Base-by-base conservation (phyloP, 2,329 filamentous ascomycete species). In the Colletotrichum abscissum region DNA sequence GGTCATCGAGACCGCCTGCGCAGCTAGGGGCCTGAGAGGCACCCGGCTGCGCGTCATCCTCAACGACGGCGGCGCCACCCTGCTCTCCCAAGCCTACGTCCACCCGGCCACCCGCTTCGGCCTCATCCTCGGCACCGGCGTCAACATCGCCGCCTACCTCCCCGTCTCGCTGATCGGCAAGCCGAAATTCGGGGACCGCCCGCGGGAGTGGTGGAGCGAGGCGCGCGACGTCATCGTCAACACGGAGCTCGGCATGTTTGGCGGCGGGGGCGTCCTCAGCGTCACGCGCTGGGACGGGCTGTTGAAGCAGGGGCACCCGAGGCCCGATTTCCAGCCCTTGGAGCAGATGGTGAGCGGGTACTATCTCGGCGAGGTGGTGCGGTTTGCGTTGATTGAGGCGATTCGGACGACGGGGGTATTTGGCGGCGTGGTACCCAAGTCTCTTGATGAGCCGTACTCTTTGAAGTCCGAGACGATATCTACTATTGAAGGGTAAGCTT, bases 171-270 rank as follows among this genome's bases (percentile, higher is more conserved):
- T 88, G 19, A 86, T 93, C 67, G 85, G 87, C 33, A 84, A 82
- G 56, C 72, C 81, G 59, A 92, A 92, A 78, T 92, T 90, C 72
- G 90, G 90, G 55, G 78, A 81, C 30, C 86, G 90, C 9, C 88
- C 90, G 0, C 78, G 82, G 6, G 81, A 80, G 38, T 92, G 91
- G 90, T 89, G 90, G 76, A 84, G 88, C 26, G 83, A 84, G 24
- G 90, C 90, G 5, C 88, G 85, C 69, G 89, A 92, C 76, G 90
- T 92, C 69, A 89, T 93, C 73, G 87, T 93, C 76, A 93, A 93
- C 79, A 92, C 90, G 1, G 91, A 93, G 79, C 80, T 92, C 42
- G 88, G 90, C 76, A 92, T 93, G 90, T 92, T 92, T 78, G 91
- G 91, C 78, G 91, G 91, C 16, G 82, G 86, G 63, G 87, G 83